Base-by-base conservation (phyloP, 2,329 filamentous ascomycete species). In the Aspergillus vadensis region DNA sequence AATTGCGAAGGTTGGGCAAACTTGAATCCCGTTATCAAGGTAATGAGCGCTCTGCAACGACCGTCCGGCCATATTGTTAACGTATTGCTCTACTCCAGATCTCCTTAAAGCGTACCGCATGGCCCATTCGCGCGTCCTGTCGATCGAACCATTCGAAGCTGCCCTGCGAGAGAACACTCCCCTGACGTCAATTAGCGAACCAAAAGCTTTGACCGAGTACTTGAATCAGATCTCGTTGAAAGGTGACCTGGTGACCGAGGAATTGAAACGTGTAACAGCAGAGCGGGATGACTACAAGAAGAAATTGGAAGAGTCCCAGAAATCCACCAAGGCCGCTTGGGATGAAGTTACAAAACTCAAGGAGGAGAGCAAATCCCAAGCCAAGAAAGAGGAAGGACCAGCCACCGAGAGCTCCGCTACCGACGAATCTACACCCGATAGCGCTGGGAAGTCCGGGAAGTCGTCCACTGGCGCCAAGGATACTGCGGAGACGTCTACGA, bases 141-240 rank as follows among this genome's bases (percentile, higher is more conserved):
- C 90, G 2, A 96, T 98, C 70, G 95, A 98, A 72, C 90, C 92
- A 0, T 99, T 99, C 74, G 95, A 99, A 78, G 89, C 91, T 57
- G 88, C 90, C 0, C 83, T 99, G 7, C 91, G 92, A 69, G 95
- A 99, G 73, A 91, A 96, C 69, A 99, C 95, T 0, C 94, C 95
- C 2, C 81, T 98, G 38, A 91, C 91, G 4, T 94, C 92, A 15
- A 97, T 99, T 68, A 84, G 83, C 67, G 95, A 99, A 61, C 91
- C 94, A 0, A 86, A 87, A 56, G 89, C 92, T 2, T 82, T 99
- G 36, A 85, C 92, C 6, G 94, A 98, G 76, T 99, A 97, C 71
- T 82, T 99, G 27, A 92, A 89, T 67, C 92, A 97, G 75, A 79
- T 96, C 43, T 94, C 88, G 63, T 77, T 93, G 56, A 94, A 96